Conservation (phyloP, 2,329 filamentous ascomycete species). For the Aspergillus alliaceus region DNA sequence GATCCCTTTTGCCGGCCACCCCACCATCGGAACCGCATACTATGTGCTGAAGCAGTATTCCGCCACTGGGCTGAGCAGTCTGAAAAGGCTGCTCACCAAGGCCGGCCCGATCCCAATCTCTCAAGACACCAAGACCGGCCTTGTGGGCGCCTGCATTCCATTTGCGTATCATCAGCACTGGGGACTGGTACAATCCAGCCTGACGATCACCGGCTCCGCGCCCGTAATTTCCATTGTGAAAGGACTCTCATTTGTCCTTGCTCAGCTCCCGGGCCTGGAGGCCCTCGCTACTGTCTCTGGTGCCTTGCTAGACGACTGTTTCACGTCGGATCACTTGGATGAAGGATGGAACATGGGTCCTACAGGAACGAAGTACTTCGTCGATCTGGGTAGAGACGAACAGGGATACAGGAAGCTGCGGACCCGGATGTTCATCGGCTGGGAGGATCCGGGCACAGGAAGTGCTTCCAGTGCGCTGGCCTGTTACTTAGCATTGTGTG, state of each 20-base stretch:
- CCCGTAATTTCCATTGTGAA: conserved; percentile 42
- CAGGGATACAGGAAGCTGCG: conserved; percentile 31
- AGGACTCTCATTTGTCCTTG: conserved; percentile 59
- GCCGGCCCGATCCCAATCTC: conserved; percentile 57
- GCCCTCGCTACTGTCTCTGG: conserved; percentile 48
- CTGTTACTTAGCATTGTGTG: conserved; percentile 53
- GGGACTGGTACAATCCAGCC: too few species aligned
- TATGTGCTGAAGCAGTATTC: conserved; percentile 33
- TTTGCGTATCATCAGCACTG: conserved; percentile 40
- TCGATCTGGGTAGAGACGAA: conserved; percentile 51
- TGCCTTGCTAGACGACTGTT: not conserved
- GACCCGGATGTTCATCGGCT: conserved; percentile 28
- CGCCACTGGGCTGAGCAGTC: conserved; percentile 5
- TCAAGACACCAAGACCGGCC: not conserved
- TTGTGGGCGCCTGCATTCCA: conserved; percentile 10
- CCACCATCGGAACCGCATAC: conserved; percentile 56
- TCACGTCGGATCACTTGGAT: conserved; percentile 28
- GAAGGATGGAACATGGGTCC: conserved; percentile 31
- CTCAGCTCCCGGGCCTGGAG: conserved; percentile 61
- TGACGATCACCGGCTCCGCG: conserved; percentile 17
- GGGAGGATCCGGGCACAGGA: conserved; percentile 46
- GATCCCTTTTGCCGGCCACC: conserved; percentile 60
- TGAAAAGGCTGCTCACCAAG: conserved; percentile 51
- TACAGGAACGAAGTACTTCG: conserved; percentile 33
- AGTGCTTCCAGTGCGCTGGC: conserved; percentile 61